Base-by-base conservation (phyloP, 1,139 yeast species). In the Scheffersomyces stambukii region DNA sequence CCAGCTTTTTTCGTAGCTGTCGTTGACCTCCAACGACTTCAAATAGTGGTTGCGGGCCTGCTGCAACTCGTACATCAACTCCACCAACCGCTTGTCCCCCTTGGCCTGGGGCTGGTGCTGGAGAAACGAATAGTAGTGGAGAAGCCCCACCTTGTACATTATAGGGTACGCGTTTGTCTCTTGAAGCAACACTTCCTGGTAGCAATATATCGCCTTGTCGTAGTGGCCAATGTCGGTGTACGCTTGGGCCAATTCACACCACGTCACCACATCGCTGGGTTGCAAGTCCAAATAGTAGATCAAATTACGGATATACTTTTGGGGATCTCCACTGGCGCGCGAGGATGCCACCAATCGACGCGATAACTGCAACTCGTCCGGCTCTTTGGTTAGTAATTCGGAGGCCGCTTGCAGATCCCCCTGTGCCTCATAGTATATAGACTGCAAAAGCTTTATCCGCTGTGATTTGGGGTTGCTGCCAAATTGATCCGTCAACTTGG, bases 1-100 rank as follows among this genome's bases (percentile, higher is more conserved):
- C 96, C 96, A 88, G 13, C 85, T 82, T 39, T 84, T 70, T 11
- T 73, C 56, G 50, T 75, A 81, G 24, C 65, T 64, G 23, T 81
- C 83, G 42, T 85, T 80, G 26, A 89, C 61, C 56, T 89, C 96
- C 9, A 84, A 76, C 8, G 88, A 59, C 37, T 93, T 69, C 32
- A 81, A 59, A 43, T 75, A 82, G 45, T 76, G 70, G 45, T 78
- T 68, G 24, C 81, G 52, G 3, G 70, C 57, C 24, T 57, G 57
- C 30, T 46, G 57, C 37, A 70, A 43, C 21, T 45, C 35, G 16
- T 48, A 54, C 20, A 50, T 30, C 21, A 47, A 37, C 23, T 54
- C 59, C 24, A 48, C 25, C 21, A 48, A 27, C 29, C 49, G 50
- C 29, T 46, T 51, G 7, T 45, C 46, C 7, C 26, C 33, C 17